Evolutionary conservation across 495 filamentous ascomycete species (phyloP), one percentile per base, ranked within the genome.

Genomic region (Haplographium delicatum): DNA sequence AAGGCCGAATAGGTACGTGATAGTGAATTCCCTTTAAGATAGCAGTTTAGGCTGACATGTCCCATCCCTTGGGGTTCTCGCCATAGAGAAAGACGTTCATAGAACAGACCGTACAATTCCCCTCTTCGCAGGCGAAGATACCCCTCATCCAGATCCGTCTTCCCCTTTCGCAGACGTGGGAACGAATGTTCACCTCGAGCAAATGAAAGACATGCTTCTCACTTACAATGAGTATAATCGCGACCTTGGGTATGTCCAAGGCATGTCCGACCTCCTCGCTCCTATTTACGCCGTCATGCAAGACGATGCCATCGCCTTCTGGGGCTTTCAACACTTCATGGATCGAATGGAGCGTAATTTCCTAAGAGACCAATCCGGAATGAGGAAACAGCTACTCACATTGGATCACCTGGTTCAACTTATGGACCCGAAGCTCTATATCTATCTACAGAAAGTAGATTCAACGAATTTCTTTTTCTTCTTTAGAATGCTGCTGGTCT

Each of bases 391-490:
- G 62, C 84, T 97, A 4, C 74, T 90, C 5, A 87, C 91, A 0
- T 78, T 97, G 1, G 90, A 97, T 58, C 88, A 97, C 45, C 81
- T 97, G 1, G 87, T 96, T 10, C 89, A 94, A 60, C 85, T 98
- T 44, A 90, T 98, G 83, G 93, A 98, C 57, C 91, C 93, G 0
- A 85, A 89, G 60, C 80, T 98, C 31, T 97, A 96, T 61, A 69
- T 88, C 8, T 93, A 98, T 62, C 76, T 98, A 0, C 80, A 95
- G 62, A 81, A 76, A 6, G 89, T 91, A 20, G 94, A 97, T 54
- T 89, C 83, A 58, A 97, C 93, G 16, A 97, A 98, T 67, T 98
- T 97, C 68, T 98, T 98, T 67, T 98, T 98, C 74, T 97, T 97
- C 74, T 98, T 97, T 78, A 84, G 93, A 20, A 96, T 96, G 91